Evolutionary conservation across 495 filamentous ascomycete genomes (phyloP), one percentile per base, ranked within the genome.

Genomic region (Friedmanniomyces endolithicus): DNA sequence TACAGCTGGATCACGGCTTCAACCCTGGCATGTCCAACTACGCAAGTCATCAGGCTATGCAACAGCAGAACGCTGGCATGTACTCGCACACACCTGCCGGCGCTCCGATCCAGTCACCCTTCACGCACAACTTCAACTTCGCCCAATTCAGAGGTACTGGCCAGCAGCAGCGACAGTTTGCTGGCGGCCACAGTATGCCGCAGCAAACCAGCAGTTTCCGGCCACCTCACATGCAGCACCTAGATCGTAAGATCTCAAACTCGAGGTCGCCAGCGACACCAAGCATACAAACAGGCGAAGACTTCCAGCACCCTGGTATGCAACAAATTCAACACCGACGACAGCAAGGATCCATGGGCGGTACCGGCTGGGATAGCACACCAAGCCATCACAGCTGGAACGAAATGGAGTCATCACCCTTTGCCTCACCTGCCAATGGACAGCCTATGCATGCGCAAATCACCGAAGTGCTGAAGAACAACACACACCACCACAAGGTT

Each of bases 31-130:
- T 80, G 62, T 73, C 72, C 45, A 69, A 70, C 35, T 74, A 75
- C 55, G 68, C 69, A 27, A 72, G 75, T 46, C 74, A 81, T 50
- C 59, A 70, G 43, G 71, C 62, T 16, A 57, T 55, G 48, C 45
- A 48, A n/a, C 73, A 77, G 50, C 67, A 64, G 8, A 64, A 63
- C 46, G 63, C 65, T 22, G 77, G 82, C 29, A 73, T 83, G 52
- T 95, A 81, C 67, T 94, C 89, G 25, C 84, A 83, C 61, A 94
- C 88, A 2, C 89, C 88, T 8, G 89, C 95, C 45, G 86, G 86
- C 22, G 82, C 84, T 44, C 88, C 88, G 4, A 89, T 94, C 56
- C 83, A 87, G 61, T 94, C 87, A 63, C 89, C 89, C 0, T 95
- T 89, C 59, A 75, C 84, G 24, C 78, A 87, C 47, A 71, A 82